These are phyloP conservation scores for Lentinus polychrous DNA, from an alignment of 1,284 basidiomycete species.

Conservation along the genomic window DNA sequence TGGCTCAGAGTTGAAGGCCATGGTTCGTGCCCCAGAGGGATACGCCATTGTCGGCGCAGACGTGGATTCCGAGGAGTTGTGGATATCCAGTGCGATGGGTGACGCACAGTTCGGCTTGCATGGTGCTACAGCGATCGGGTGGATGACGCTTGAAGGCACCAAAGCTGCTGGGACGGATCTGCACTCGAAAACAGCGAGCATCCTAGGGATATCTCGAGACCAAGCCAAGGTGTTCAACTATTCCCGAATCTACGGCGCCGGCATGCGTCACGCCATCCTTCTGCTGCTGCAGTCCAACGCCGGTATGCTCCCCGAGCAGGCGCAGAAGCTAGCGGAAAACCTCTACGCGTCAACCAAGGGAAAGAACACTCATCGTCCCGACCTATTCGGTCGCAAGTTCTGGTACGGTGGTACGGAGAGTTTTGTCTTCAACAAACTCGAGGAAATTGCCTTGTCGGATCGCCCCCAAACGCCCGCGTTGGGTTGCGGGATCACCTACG, in stretches of 20 bases:
- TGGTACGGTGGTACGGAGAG: constrained; percentile 98
- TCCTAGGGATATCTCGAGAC: constrained; percentile 90
- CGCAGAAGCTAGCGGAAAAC: constrained; percentile 77
- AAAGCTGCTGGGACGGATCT: constrained; percentile 94
- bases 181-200: constrained; percentile 94
- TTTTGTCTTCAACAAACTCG: constrained; percentile 98
- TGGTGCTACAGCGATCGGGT: constrained; percentile 94
- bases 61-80: constrained; percentile 97
- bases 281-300: constrained; percentile 86
- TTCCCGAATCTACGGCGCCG: constrained; percentile 97
- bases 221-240: constrained; percentile 99
- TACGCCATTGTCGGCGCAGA: constrained; percentile 97
- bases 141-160: constrained; percentile 99
- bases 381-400: constrained; percentile 75
- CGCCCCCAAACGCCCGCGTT: constrained; percentile 89
- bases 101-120: constrained; percentile 98
- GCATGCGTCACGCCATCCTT: constrained; percentile 89
- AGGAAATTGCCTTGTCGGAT: constrained; percentile 88
- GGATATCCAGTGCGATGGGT: constrained; percentile 99
- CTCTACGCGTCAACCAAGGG: constrained; percentile 95
- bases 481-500: constrained; percentile 90
- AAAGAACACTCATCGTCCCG: constrained; percentile 66
- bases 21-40: constrained; percentile 91
- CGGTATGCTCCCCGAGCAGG: constrained; percentile 72
- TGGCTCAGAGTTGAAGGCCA: constrained; percentile 95